These are phyloP conservation scores for Malus sieversii DNA, from an alignment of 306 rosid species.

Conservation along the genomic window DNA sequence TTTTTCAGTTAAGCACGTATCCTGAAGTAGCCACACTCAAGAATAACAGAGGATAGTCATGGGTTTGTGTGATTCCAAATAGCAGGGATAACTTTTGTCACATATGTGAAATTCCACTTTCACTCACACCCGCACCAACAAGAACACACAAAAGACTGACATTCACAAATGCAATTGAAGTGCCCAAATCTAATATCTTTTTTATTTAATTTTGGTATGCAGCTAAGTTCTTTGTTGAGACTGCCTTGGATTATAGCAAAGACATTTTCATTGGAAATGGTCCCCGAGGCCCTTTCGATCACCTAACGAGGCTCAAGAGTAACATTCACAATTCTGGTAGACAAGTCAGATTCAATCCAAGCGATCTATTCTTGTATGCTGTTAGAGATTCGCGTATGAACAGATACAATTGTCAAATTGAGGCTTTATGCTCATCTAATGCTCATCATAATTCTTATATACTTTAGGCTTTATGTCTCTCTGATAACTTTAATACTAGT, in stretches of 20 bases:
- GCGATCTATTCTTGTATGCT: no score
- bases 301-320: constrained; percentile 51
- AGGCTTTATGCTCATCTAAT: no score
- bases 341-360: no score
- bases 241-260: constrained; percentile 70
- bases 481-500: no score
- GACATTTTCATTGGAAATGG: constrained; percentile 78
- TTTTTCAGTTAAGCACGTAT: not conserved
- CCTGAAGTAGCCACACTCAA: not conserved
- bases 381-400: no score
- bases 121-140: not conserved
- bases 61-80: not conserved
- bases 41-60: not conserved
- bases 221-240: constrained; percentile 54
- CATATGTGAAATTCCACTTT: not conserved
- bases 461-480: no score
- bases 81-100: not conserved
- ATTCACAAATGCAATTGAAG: not conserved
- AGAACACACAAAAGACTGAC: not conserved
- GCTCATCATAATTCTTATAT: no score
- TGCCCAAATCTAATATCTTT: not conserved
- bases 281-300: constrained; percentile 86
- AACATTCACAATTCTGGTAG: not conserved
- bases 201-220: constrained; percentile 42
- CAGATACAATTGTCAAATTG: no score